Evolutionary conservation across 2,329 filamentous ascomycete genomes (phyloP), one percentile per base, ranked within the genome.

Genomic region (Gnomoniopsis smithogilvyi): DNA sequence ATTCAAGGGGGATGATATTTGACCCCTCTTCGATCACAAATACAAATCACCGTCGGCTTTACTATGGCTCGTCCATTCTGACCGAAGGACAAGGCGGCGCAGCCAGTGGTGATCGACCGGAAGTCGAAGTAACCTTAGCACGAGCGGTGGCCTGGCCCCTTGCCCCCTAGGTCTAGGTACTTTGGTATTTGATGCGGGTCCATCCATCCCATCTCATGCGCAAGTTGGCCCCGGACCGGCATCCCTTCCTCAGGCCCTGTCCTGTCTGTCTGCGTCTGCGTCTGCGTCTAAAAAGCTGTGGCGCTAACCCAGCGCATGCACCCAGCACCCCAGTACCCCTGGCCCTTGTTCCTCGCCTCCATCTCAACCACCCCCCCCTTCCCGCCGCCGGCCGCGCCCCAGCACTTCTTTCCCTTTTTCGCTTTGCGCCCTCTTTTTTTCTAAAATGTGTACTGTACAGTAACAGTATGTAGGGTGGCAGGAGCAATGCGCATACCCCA

Each of bases 81-180:
- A 56, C 60, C 60, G 53, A 62, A n/a, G 47, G 36, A 53, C 26
- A 48, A 55, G 54, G 60, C 60, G 56, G 60, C 56, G 56, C 60
- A 62, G 56, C 48, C 58, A 47, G 49, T 51, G 60, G 49, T 51
- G 60, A 62, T 62, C 60, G 53, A 46, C 60, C 51, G 47, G 53
- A 60, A 54, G 57, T 56, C 52, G 41, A 51, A 56, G 53, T 56
- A 60, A 60, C 58, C 52, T 52, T 56, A 45, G 47, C 34, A 38
- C 51, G 22, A 36, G 46, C 26, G 26, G 26, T 30, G 26, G 26
- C 26, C 26, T 30, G 26, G 4, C 26, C 26, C 26, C 26, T 30
- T 4, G 26, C 26, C 26, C 26, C 24, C 51, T 51, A 51, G 43
- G 43, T 46, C 43, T 41, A 41, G 36, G 36, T 41, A 41, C 36